Evolutionary conservation across 352 stramenopile genomes (phyloP).

Genomic region (Globisporangium paddicum): DNA sequence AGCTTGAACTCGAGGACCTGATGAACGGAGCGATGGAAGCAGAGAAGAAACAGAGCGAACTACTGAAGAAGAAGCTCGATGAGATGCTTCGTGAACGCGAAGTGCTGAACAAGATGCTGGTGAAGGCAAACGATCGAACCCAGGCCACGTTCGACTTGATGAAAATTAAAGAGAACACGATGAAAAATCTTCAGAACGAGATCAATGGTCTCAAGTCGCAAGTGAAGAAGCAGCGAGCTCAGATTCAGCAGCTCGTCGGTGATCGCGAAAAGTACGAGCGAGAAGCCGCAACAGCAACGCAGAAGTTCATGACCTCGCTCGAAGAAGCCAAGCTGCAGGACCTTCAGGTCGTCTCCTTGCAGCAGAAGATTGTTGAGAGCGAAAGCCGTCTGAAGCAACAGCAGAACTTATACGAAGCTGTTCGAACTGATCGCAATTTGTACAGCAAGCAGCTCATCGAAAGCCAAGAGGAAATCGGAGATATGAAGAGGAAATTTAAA

Average conservation of each 20-base stretch:
- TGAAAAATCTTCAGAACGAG: conserved; percentile 90
- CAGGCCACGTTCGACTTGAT: conserved; percentile 88
- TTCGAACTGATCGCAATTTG: conserved; percentile 90
- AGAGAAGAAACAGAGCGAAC: conserved; percentile 68
- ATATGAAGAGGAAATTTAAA: conserved; percentile 90
- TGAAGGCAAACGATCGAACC: conserved; percentile 72
- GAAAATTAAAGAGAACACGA: conserved; percentile 90
- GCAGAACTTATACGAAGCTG: conserved; percentile 92
- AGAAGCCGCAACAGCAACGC: conserved; percentile 69
- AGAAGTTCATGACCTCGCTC: conserved; percentile 80
- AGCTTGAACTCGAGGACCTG: conserved; percentile 57
- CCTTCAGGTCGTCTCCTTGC: conserved; percentile 58
- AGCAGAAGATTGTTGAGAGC: conserved; percentile 75
- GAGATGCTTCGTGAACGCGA: conserved; percentile 76
- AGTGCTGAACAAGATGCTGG: conserved; percentile 85
- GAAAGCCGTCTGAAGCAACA: conserved; percentile 90
- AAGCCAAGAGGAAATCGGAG: conserved; percentile 84
- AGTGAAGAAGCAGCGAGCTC: conserved; percentile 70
- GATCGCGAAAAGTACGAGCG: conserved; percentile 89
- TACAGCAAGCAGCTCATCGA: conserved; percentile 94
- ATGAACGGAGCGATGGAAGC: conserved; percentile 57
- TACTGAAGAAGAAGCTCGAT: conserved; percentile 73
- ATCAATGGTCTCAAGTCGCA: conserved; percentile 78
- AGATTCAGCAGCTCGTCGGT: conserved; percentile 81
- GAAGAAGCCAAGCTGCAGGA: conserved; percentile 81